A percentile compares a stretch with the other conserved stretches of the same genome.
phyloP scores from a whole-genome alignment of 176 grass and related monocot species.

The Oryza nivara region DNA sequence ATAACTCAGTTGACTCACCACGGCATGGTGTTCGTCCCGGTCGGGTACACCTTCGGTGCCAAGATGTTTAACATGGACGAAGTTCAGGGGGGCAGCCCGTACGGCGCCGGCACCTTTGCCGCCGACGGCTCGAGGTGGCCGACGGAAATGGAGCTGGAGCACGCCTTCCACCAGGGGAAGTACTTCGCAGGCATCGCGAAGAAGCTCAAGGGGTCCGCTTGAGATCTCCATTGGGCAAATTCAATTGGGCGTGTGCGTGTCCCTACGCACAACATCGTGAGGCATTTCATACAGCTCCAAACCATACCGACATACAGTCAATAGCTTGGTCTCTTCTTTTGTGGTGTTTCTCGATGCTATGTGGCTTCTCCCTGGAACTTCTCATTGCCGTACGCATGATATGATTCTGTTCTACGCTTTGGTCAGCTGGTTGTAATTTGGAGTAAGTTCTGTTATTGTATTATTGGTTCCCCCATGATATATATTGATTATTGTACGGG shows the following conservation, averaged over 20 bases:
- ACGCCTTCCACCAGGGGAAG: conserved; percentile 89
- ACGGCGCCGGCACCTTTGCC: conserved; percentile 77
- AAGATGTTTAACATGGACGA: conserved; percentile 93
- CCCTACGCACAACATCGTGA: background rate
- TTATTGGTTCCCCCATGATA: background rate
- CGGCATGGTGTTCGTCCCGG: conserved; percentile 78
- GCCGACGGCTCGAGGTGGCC: conserved; percentile 80
- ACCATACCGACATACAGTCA: conserved; percentile 10
- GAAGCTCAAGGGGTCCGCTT: conserved; percentile 71
- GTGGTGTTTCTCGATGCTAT: conserved; percentile 10
- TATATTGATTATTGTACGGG: conserved; percentile 1
- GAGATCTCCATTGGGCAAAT: conserved; percentile 24
- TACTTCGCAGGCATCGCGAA: conserved; percentile 83
- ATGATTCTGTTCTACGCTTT: conserved; percentile 23
- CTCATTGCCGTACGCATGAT: conserved; percentile 9
- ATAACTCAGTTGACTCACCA: conserved; percentile 88
- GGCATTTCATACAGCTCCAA: conserved; percentile 35
- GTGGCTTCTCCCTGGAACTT: conserved; percentile 3
- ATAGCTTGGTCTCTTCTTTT: conserved; percentile 28
- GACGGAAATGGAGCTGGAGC: conserved; percentile 76
- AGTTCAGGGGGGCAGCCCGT: conserved; percentile 87
- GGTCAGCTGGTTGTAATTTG: conserved; percentile 39
- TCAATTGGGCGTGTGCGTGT: too few species aligned
- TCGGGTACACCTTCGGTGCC: conserved; percentile 88
- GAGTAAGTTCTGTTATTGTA: conserved; percentile 5